Conservation (phyloP, 2,329 filamentous ascomycete genomes). For the Emergomyces africanus region DNA sequence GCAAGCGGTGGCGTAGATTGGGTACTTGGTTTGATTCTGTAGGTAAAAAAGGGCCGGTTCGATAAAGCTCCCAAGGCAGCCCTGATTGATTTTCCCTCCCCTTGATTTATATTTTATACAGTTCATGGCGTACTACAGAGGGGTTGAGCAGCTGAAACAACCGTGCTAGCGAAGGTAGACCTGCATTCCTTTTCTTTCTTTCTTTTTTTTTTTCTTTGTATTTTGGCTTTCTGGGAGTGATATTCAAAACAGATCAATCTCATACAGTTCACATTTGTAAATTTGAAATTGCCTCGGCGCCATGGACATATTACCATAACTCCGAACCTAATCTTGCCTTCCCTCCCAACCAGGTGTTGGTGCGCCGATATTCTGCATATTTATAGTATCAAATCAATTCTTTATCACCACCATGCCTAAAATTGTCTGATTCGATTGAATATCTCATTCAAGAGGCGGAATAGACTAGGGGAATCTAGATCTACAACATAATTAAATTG, state of each 20-base stretch:
- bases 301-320: no score
- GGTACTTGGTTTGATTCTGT: conserved; percentile 3
- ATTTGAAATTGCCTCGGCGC: no score
- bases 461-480: no score
- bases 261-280: not conserved
- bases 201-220: not conserved
- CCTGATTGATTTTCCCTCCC: not conserved
- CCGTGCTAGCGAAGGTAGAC: not conserved
- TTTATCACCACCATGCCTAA: no score
- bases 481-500: no score
- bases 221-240: not conserved
- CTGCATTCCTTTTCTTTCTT: not conserved
- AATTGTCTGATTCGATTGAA: no score
- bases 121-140: not conserved
- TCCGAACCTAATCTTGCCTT: no score
- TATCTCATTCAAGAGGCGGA: no score
- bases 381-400: no score
- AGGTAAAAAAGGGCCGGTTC: not conserved
- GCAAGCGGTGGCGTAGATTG: conserved; percentile 5
- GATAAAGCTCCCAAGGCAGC: not conserved
- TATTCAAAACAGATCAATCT: no score
- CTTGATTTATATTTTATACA: not conserved
- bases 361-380: no score
- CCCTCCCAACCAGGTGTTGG: no score
- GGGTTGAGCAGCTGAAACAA: not conserved